Percentiles rank a stretch among this genome's conserved stretches.
Conservation (phyloP, 306 rosid species). For the Luffa aegyptiaca region DNA sequence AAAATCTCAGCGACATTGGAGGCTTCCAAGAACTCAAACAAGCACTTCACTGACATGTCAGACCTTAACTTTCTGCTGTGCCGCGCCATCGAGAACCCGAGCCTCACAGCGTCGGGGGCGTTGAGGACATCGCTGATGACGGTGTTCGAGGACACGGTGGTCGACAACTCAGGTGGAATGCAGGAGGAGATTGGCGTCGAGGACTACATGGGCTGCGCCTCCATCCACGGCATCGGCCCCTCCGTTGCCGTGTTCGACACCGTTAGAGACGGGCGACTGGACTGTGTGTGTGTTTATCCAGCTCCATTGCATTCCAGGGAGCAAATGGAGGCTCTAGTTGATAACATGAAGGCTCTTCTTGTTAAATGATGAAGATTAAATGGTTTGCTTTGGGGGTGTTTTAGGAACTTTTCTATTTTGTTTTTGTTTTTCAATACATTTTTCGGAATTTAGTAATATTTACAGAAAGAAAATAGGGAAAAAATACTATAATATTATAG, state of each 20-base stretch:
- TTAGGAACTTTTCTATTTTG: background rate
- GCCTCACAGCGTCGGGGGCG: slow-evolving; percentile 39
- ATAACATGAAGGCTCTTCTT: slow-evolving; percentile 36
- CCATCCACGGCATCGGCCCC: slow-evolving; percentile 56
- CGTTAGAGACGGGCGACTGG: slow-evolving; percentile 34
- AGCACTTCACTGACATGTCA: slow-evolving; percentile 54
- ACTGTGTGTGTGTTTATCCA: slow-evolving; percentile 52
- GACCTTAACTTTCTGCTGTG: slow-evolving; percentile 48
- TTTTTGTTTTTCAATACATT: background rate
- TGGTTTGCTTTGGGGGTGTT: background rate
- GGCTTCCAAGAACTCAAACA: slow-evolving; percentile 27
- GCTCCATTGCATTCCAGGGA: slow-evolving; percentile 48
- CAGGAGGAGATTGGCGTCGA: slow-evolving; percentile 25
- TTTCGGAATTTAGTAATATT: background rate
- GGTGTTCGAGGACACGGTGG: slow-evolving; percentile 50
- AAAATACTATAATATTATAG: background rate
- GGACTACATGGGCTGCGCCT: slow-evolving; percentile 61
- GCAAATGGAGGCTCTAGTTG: slow-evolving; percentile 36
- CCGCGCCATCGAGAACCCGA: slow-evolving; percentile 45
- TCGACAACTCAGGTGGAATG: slow-evolving; percentile 18
- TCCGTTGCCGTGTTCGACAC: slow-evolving; percentile 54
- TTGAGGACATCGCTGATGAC: slow-evolving; percentile 36
- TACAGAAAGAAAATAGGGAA: background rate
- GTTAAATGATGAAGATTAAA: slow-evolving; percentile 4
- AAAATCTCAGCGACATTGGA: slow-evolving; percentile 24